Evolutionary conservation across 345 rosid genomes (phyloP), one percentile per base, ranked within the genome.

Genomic region (Turritis glabra): DNA sequence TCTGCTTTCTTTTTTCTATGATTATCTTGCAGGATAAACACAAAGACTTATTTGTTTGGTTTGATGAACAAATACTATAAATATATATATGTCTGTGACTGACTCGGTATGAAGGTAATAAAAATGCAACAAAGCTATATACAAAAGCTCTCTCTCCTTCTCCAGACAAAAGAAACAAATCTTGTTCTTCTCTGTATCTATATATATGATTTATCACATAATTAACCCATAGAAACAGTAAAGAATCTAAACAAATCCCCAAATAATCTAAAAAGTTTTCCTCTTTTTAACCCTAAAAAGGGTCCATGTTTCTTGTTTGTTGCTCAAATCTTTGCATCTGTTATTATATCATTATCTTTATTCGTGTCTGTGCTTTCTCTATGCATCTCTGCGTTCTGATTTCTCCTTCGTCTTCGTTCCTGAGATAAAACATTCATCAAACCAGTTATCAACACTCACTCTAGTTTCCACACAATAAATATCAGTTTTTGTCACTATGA

Each of bases 401-500:
- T 86, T 85, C 83, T 85, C 51, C 88, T 67, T 41, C 85, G 83
- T 77, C 98, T 86, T 69, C 96, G 84, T 73, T 90, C 93, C 98
- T 93, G 82, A 35, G 38, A 69, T 3, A 51, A 19, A 62, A 50
- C 76, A 77, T 32, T 64, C 46, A 63, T 46, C 53, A 47, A 67
- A 38, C 17, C 26, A 54, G 3, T 7, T 26, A 3, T 62, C 7
- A 68, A 54, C 52, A 19, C 30, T 52, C 52, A 19, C 30, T 52
- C 41, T 25, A 26, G 38, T 38, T 40, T 26, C n/a, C 63, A 55
- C 37, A 71, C 5, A 40, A 48, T 11, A 2, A 32, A 35, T 5
- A 5, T 23, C 18, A 17, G 48, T 32, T 30, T 14, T 13, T 32
- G 0, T 60, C 14, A 30, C 13, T 55, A 12, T 57, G 43, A 5